Evolutionary conservation across 169 alveolate species (phyloP), one percentile per base, ranked within the genome.

Genomic region (Cryptosporidium ryanae): DNA sequence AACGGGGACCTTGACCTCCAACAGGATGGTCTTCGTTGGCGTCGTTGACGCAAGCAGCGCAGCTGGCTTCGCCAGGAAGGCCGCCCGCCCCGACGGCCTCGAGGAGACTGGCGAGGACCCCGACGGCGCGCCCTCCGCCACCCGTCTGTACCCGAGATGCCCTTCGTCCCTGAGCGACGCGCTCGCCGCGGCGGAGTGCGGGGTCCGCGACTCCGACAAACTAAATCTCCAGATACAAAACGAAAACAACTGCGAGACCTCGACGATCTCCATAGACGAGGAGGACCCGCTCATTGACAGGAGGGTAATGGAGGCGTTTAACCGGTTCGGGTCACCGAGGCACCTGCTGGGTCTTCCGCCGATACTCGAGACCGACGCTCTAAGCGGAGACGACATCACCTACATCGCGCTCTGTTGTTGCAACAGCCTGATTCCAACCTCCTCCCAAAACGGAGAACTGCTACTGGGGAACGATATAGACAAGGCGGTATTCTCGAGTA

Each of bases 1-100:
- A 76, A 76, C 87, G 13, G 87, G 87, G 15, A 76, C 87, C 29
- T 65, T 76, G n/a, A 76, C 87, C 25, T 31, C 55, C 7, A 76
- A 61, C 32, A 76, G 34, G n/a, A 76, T 76, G 87, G 29, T 55
- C 21, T 76, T 76, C 12, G 38, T 76, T 32, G 87, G 87, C 1
- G 38, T 59, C 8, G 76, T 34, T 7, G 66, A 68, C 18, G 34
- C 25, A n/a, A 68, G 15, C 31, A 52, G 27, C 43, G 31, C 65
- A 49, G 8, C 0, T 38, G 8, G 8, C 8, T 38, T 38, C 8
- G 8, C 0, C 8, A 38, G 8, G 8, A 38, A 38, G 3, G 38
- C 43, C 15, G 12, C 46, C 18, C 23, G 12, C 25, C 5, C 64
- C 25, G 63, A 31, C 18, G 13, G 21, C 10, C 3, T 38, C 0